Conservation (phyloP, 2,329 filamentous ascomycete species). For the Arthrobotrys megalospora region DNA sequence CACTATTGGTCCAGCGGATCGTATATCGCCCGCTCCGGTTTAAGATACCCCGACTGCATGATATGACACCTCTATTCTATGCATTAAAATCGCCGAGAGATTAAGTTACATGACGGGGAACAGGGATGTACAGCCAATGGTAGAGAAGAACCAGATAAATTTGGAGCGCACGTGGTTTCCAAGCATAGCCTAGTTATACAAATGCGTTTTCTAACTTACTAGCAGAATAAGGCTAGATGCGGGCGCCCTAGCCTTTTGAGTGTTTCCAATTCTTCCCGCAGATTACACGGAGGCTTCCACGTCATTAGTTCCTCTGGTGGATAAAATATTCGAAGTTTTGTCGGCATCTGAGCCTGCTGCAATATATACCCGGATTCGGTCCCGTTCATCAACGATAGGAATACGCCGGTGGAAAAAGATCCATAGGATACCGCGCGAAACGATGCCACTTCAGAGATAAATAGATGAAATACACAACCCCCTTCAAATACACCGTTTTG, state of each 20-base stretch:
- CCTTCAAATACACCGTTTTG: no score
- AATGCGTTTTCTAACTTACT: no score
- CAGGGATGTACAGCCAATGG: not conserved
- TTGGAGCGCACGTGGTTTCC: not conserved
- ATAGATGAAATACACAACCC: no score
- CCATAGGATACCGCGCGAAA: no score
- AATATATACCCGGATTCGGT: no score
- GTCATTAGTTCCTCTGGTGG: slow-evolving; percentile 3
- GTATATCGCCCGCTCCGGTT: not conserved
- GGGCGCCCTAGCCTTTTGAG: no score
- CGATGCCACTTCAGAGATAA: no score
- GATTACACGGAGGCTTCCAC: slow-evolving; percentile 3
- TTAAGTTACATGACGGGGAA: not conserved
- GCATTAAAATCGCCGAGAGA: not conserved
- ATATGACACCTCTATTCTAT: not conserved
- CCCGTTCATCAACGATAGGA: no score
- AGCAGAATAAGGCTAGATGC: no score
- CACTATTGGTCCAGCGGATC: slow-evolving; percentile 8
- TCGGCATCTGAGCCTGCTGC: no score
- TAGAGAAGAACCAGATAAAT: not conserved
- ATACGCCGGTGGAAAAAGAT: no score
- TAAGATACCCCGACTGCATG: not conserved
- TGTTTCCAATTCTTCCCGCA: no score
- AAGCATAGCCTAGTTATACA: not conserved
- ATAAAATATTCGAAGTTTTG: not conserved